These are phyloP conservation scores for Dioscorea alata DNA, from an alignment of 106 monocot species.

Conservation along the genomic window DNA sequence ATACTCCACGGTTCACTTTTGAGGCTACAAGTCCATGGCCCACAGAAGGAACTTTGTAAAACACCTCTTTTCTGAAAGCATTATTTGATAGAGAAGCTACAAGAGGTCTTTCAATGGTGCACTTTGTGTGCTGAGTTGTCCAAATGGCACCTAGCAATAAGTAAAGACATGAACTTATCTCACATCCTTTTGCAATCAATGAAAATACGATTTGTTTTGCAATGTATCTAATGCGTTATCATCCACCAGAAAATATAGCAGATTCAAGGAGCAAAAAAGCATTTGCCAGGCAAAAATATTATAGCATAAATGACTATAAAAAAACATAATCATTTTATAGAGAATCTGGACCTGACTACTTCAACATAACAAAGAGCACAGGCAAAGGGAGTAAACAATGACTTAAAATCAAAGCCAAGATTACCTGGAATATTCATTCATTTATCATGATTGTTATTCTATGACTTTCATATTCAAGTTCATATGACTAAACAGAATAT, in stretches of 20 bases:
- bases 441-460: no score
- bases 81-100: background rate
- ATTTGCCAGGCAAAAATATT: background rate
- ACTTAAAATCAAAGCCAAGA: no score
- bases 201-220: background rate
- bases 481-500: no score
- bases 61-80: background rate
- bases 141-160: background rate
- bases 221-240: background rate
- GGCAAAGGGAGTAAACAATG: no score
- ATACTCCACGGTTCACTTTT: background rate
- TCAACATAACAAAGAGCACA: no score
- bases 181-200: background rate
- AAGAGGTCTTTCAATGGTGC: slow-evolving; percentile 2
- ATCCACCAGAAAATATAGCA: background rate
- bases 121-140: slow-evolving; percentile 2
- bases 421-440: no score
- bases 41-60: background rate
- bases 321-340: background rate
- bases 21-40: background rate
- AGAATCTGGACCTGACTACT: background rate
- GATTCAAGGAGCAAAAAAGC: background rate
- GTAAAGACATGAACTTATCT: background rate
- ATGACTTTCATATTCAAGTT: no score
- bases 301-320: no score